phyloP scores from a whole-genome alignment of 2,329 filamentous ascomycete genomes.

The Scedosporium minutisporum region DNA sequence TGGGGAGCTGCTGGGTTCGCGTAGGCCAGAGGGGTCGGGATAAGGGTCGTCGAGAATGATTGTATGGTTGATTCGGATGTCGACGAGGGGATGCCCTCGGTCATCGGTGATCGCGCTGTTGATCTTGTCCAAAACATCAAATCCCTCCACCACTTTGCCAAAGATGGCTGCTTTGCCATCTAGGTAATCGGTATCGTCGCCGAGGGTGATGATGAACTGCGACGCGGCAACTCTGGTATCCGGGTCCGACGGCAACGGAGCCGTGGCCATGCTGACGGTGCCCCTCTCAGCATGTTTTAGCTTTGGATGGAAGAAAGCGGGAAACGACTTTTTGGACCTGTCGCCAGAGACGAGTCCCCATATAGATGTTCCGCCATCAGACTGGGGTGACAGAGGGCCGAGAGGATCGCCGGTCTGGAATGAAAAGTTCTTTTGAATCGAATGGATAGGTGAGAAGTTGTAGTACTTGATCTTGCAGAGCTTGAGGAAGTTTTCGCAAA shows the following conservation, averaged over 20 bases:
- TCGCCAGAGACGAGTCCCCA: constrained; percentile 70
- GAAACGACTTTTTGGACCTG: constrained; percentile 64
- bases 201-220: constrained; percentile 89
- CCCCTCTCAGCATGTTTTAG: constrained; percentile 82
- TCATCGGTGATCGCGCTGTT: constrained; percentile 83
- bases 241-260: constrained; percentile 62
- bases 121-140: constrained; percentile 87
- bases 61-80: constrained; percentile 90
- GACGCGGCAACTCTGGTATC: constrained; percentile 77
- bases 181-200: constrained; percentile 79
- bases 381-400: constrained; percentile 71
- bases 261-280: constrained; percentile 97
- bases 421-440: constrained; percentile 87
- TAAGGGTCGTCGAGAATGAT: constrained; percentile 88
- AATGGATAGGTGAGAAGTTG: constrained; percentile 90
- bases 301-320: constrained; percentile 75
- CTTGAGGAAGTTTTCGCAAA: constrained; percentile 97
- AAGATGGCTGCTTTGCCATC: constrained; percentile 94
- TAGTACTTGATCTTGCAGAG: constrained; percentile 99
- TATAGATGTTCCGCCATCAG: constrained; percentile 87
- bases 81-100: constrained; percentile 77
- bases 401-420: constrained; percentile 95
- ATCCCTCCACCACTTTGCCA: constrained; percentile 90
- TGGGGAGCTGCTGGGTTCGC: constrained; percentile 71
- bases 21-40: constrained; percentile 66